Conservation (phyloP, 129 eudicot genomes). For the Flaveria linearis region DNA sequence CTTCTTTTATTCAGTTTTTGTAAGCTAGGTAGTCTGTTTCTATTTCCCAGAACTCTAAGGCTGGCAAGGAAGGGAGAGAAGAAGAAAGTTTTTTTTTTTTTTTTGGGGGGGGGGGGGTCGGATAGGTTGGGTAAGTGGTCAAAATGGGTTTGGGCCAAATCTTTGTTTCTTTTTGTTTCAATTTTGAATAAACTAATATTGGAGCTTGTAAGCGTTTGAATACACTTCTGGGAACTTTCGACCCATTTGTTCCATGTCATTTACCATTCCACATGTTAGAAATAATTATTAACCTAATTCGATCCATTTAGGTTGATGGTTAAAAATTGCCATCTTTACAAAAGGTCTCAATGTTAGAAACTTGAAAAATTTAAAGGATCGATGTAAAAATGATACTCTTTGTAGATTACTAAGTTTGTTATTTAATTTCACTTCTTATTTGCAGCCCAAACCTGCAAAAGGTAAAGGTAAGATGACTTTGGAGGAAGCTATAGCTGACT, state of each 20-base stretch:
- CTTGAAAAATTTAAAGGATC: background rate
- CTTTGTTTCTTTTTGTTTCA: too few relatives aligned
- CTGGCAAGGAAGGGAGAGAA: background rate
- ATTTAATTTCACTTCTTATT: slow-evolving; percentile 11
- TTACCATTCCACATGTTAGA: background rate
- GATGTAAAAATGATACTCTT: background rate
- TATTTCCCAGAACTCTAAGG: background rate
- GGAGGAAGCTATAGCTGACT: slow-evolving; percentile 87
- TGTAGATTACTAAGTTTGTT: background rate
- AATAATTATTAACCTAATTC: background rate
- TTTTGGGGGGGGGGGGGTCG: background rate
- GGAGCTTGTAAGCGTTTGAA: background rate
- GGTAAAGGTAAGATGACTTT: slow-evolving; percentile 60
- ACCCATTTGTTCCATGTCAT: background rate
- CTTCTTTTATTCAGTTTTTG: background rate
- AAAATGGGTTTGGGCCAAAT: background rate
- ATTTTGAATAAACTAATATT: background rate
- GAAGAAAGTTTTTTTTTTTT: too few relatives aligned
- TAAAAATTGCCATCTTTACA: background rate
- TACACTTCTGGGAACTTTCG: background rate
- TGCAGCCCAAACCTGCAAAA: slow-evolving; percentile 76
- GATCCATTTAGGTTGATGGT: background rate
- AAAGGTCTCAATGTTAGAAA: background rate
- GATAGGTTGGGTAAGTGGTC: slow-evolving; percentile 3
- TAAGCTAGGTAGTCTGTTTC: background rate